phyloP scores from a whole-genome alignment of 345 rosid species.

The Kandelia obovata region DNA sequence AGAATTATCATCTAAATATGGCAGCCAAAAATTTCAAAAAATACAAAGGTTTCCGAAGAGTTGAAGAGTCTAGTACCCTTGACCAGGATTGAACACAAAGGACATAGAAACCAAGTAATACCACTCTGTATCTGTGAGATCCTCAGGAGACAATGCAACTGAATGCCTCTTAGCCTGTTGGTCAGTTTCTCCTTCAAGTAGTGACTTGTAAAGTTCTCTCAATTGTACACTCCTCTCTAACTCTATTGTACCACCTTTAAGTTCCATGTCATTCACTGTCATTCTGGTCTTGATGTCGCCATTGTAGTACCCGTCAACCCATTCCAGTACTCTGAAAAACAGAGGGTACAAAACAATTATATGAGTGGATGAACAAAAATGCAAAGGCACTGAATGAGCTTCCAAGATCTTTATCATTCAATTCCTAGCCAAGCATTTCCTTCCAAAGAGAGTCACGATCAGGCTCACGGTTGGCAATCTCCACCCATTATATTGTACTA shows the following conservation, averaged over 20 bases:
- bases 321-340: conserved; percentile 58
- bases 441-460: too few species aligned
- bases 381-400: too few species aligned
- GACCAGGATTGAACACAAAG: conserved; percentile 69
- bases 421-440: too few species aligned
- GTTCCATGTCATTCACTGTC: conserved; percentile 50
- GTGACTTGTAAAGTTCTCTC: conserved; percentile 57
- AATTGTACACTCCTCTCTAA: conserved; percentile 80
- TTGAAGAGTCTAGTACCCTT: conserved; percentile 50
- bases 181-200: conserved; percentile 59
- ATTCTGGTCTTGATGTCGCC: conserved; percentile 92
- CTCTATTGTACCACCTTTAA: conserved; percentile 52
- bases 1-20: background rate
- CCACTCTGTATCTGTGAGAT: conserved; percentile 93
- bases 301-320: conserved; percentile 89
- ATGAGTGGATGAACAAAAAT: too few species aligned
- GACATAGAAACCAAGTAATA: conserved; percentile 98
- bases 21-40: background rate
- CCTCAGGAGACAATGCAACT: conserved; percentile 79
- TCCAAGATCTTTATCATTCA: too few species aligned
- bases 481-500: too few species aligned
- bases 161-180: conserved; percentile 44
- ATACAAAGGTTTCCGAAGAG: background rate
- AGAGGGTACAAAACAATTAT: background rate
- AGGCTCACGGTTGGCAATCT: too few species aligned